A percentile compares a stretch with the other conserved stretches of the same genome.
Conservation (phyloP, 2,329 filamentous ascomycete genomes). For the Fusarium sp. region DNA sequence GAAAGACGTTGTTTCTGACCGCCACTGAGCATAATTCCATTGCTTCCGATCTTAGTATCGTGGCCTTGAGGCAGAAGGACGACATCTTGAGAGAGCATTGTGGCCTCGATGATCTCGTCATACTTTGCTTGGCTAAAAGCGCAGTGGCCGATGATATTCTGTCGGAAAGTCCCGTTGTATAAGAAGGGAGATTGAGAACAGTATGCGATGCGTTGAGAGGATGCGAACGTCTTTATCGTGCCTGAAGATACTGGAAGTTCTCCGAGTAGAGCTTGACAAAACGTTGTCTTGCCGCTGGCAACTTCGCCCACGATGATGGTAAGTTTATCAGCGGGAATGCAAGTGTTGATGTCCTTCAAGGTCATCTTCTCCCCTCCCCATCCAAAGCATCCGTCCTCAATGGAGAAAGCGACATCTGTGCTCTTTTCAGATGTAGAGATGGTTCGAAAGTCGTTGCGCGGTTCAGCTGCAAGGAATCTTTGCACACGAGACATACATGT, state of each 20-base stretch:
- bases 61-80: constrained; percentile 51
- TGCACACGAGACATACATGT: constrained; percentile 54
- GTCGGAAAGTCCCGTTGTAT: constrained; percentile 52
- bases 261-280: constrained; percentile 53
- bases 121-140: constrained; percentile 50
- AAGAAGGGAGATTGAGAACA: constrained; percentile 51
- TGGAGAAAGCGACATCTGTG: constrained; percentile 15
- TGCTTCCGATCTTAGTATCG: constrained; percentile 54
- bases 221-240: constrained; percentile 18
- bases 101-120: constrained; percentile 51
- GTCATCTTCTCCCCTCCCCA: constrained; percentile 45
- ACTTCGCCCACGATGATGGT: constrained; percentile 55
- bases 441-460: constrained; percentile 41
- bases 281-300: constrained; percentile 53
- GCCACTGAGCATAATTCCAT: constrained; percentile 57
- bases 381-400: constrained; percentile 42
- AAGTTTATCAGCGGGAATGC: constrained; percentile 38
- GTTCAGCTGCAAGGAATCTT: constrained; percentile 51
- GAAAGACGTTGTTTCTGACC: constrained; percentile 55
- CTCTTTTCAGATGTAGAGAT: constrained; percentile 13
- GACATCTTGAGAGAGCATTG: constrained; percentile 51
- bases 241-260: constrained; percentile 45
- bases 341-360: constrained; percentile 34
- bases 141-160: constrained; percentile 55
- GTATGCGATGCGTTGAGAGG: constrained; percentile 45